Base-by-base conservation (phyloP, 768 basidiomycete genomes). In the Pleurotus tuoliensis region DNA sequence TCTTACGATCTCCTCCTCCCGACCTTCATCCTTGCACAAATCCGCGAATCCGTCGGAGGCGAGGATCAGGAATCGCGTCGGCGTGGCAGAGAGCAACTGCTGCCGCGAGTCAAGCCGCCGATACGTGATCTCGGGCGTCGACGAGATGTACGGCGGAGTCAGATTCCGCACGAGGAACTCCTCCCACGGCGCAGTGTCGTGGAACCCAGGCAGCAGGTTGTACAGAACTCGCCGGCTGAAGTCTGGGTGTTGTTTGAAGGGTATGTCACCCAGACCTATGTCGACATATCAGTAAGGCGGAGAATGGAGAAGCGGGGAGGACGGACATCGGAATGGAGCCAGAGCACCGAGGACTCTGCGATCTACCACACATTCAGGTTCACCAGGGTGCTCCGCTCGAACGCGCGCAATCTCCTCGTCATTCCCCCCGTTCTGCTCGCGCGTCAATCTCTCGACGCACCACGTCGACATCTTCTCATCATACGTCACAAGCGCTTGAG, bases 271-370 rank as follows among this genome's bases (percentile, higher is more conserved):
- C 52, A 88, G 75, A 67, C 84, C 86, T 87, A 64, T 18, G 51
- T 20, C 30, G 25, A 9, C 30, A 34, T 34, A 9, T 34, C n/a
- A 57, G 15, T 46, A 12, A 52, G 20, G 30, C 8, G 15, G 12
- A 25, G n/a, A 25, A 47, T 16, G 37, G 24, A 30, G 25, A 58
- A 13, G 22, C 43, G 44, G 48, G 59, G 39, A 53, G 51, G 47
- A 78, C 83, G 63, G 65, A 90, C 89, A 87, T 70, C 90, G 79
- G 62, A 86, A 87, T 52, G 88, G 88, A 3, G 88, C 87, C 25
- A 92, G 80, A 56, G 87, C 87, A 55, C 90, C 90, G 51, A 91
- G 82, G 49, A 91, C 83, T 49, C 90, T 78, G 61, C 77, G 74
- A 59, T 88, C 82, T 47, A 83, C 63, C 43, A 89, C 75, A 60